Evolutionary conservation across 2,329 filamentous ascomycete species (phyloP).

Genomic region (Ascochyta rabiei): DNA sequence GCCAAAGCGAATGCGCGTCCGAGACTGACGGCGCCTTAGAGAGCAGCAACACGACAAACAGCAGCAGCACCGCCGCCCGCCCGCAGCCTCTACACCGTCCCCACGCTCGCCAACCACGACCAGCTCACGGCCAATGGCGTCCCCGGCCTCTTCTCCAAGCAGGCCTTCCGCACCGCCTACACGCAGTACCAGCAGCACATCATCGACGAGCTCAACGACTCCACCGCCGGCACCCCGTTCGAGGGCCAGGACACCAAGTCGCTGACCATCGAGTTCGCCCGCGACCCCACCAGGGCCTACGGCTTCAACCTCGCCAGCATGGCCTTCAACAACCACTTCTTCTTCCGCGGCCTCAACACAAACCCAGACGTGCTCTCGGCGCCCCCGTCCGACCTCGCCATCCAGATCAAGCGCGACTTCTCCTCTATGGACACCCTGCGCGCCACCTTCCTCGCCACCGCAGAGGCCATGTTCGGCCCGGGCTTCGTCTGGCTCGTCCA

Average conservation of each 20-base stretch:
- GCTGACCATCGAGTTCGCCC: conserved; percentile 76
- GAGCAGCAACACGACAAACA: conserved; percentile 8
- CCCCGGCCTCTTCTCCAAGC: conserved; percentile 71
- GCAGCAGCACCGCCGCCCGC: conserved; percentile 21
- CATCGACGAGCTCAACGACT: conserved; percentile 75
- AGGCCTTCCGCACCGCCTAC: conserved; percentile 79
- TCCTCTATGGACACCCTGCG: conserved; percentile 82
- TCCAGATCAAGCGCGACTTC: conserved; percentile 72
- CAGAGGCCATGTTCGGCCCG: conserved; percentile 91
- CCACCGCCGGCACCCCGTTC: conserved; percentile 70
- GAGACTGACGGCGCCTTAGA: conserved; percentile 41
- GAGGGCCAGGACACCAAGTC: conserved; percentile 67
- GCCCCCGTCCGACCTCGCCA: conserved; percentile 58
- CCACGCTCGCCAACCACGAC: conserved; percentile 55
- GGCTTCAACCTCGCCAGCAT: conserved; percentile 97
- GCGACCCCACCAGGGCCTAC: conserved; percentile 76
- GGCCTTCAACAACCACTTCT: conserved; percentile 90
- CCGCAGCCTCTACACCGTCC: conserved; percentile 53
- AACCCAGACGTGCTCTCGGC: conserved; percentile 31
- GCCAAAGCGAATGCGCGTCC: conserved; percentile 27
- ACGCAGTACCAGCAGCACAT: conserved; percentile 78
- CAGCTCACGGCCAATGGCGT: conserved; percentile 62
- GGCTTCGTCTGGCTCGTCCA: conserved; percentile 95
- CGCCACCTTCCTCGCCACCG: conserved; percentile 78
- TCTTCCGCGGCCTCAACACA: conserved; percentile 66